Percentiles rank a stretch among this genome's conserved stretches.
phyloP scores from a whole-genome alignment of 495 filamentous ascomycete species.

The Achaetomiella virescens region DNA sequence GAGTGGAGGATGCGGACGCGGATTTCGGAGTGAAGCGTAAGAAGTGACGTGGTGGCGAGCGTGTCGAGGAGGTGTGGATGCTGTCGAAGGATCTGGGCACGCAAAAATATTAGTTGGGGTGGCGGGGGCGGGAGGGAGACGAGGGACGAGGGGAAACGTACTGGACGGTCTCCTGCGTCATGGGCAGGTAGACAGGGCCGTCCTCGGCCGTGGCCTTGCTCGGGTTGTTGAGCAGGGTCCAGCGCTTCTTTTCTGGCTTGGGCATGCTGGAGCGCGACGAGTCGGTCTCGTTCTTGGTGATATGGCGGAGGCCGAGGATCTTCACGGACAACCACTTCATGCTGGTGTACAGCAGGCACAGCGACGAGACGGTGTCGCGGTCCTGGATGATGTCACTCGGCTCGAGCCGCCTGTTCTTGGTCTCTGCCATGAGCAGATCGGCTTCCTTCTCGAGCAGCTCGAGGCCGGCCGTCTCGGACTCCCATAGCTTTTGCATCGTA shows the following conservation, averaged over 20 bases:
- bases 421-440: conserved; percentile 55
- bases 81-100: conserved; percentile 68
- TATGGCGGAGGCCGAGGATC: conserved; percentile 66
- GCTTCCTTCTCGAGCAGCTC: conserved; percentile 59
- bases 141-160: conserved; percentile 45
- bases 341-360: conserved; percentile 89
- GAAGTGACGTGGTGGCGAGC: conserved; percentile 67
- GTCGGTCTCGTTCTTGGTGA: conserved; percentile 53
- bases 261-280: conserved; percentile 43
- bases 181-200: conserved; percentile 72
- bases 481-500: conserved; percentile 58
- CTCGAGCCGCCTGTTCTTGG: conserved; percentile 58
- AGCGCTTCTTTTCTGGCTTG: conserved; percentile 56
- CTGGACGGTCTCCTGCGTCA: conserved; percentile 77
- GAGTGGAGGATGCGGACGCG: conserved; percentile 73
- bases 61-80: conserved; percentile 71
- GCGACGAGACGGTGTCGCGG: conserved; percentile 70
- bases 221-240: conserved; percentile 69
- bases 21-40: conserved; percentile 82
- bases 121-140: background rate
- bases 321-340: conserved; percentile 95
- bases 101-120: conserved; percentile 20
- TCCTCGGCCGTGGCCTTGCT: conserved; percentile 41
- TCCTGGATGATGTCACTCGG: conserved; percentile 82
- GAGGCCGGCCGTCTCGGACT: conserved; percentile 37